Evolutionary conservation across 1,284 basidiomycete genomes (phyloP), one percentile per base, ranked within the genome.

Genomic region (Ceratobasidium sp.): DNA sequence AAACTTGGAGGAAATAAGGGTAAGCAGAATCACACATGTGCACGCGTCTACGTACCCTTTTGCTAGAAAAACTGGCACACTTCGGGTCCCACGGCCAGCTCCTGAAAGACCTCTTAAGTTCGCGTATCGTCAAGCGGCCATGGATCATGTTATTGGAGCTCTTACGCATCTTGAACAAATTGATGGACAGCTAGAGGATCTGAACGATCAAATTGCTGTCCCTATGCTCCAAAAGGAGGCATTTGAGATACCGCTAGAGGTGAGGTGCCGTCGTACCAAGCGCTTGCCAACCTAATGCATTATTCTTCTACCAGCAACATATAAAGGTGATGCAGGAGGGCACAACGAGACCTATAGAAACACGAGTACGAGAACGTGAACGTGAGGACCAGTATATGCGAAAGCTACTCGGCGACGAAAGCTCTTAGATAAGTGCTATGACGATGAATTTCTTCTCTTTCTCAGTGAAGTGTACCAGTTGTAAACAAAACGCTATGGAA

Each of bases 1-100:
- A 56, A 38, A n/a, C 68, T 79, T 5, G 78, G 78, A 4, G 78
- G 76, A 38, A 77, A 79, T 33, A 74, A 38, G 23, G 42, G 75
- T 77, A 15, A 69, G 75, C 48, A 33, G 17, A n/a, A 17, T 50
- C 17, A n/a, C 9, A 64, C 26, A 64, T 17, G n/a, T 7, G 3
- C 17, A n/a, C 40, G 15, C 17, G n/a, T 44, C 6, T 50, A n/a
- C 10, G 3, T 50, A 17, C 9, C 38, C 54, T n/a, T 28, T 15
- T 26, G 67, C 3, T n/a, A 75, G 68, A n/a, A n/a, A 26, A 73
- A 44, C 40, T 79, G 33, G 6, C 9, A 7, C 33, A 57, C 13
- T 75, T 77, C 20, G 33, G 33, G 23, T 65, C 56, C 15, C 75
- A 79, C 46, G 54, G 62, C 23, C 2, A 38, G 12, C 67, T 79